These are phyloP conservation scores for Entomortierella chlamydospora DNA, from an alignment of 192 early-diverging fungal species.

Conservation along the genomic window DNA sequence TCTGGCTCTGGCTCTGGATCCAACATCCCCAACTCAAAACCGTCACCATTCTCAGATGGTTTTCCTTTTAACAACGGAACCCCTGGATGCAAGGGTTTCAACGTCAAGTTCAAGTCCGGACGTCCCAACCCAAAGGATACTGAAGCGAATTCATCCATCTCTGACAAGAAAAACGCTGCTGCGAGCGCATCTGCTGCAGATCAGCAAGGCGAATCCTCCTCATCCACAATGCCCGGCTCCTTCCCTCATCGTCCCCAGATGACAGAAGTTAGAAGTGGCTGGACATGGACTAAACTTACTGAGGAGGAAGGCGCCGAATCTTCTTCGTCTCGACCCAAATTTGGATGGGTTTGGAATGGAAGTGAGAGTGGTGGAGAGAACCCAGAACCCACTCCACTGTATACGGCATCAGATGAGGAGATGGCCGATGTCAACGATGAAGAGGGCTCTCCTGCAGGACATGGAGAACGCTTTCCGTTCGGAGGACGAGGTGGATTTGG, in stretches of 20 bases:
- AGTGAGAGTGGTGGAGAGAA: slow-evolving; percentile 8
- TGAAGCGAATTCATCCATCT: neutral
- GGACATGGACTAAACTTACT: slow-evolving; percentile 36
- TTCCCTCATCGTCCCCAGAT: slow-evolving; percentile 36
- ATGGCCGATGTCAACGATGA: slow-evolving; percentile 30
- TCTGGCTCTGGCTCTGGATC: slow-evolving; percentile 5
- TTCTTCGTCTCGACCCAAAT: slow-evolving; percentile 24
- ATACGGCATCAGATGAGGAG: slow-evolving; percentile 42
- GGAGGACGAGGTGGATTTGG: slow-evolving; percentile 32
- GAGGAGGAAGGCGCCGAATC: neutral
- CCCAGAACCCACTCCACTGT: slow-evolving; percentile 21
- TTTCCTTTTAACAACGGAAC: slow-evolving; percentile 25
- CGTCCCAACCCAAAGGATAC: slow-evolving; percentile 25
- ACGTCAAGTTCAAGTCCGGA: slow-evolving; percentile 13
- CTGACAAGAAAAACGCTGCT: slow-evolving; percentile 9
- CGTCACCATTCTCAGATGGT: slow-evolving; percentile 27
- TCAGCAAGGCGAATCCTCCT: slow-evolving; percentile 22
- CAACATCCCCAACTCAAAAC: slow-evolving; percentile 10
- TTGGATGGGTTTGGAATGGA: slow-evolving; percentile 51
- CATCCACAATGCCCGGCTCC: slow-evolving; percentile 26
- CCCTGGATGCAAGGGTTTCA: slow-evolving; percentile 23
- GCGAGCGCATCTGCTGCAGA: neutral
- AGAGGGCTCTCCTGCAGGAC: neutral
- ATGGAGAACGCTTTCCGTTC: neutral
- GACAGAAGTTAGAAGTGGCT: slow-evolving; percentile 28